These are phyloP conservation scores for Fusarium sulawesiense DNA, from an alignment of 2,329 filamentous ascomycete species.

Conservation along the genomic window DNA sequence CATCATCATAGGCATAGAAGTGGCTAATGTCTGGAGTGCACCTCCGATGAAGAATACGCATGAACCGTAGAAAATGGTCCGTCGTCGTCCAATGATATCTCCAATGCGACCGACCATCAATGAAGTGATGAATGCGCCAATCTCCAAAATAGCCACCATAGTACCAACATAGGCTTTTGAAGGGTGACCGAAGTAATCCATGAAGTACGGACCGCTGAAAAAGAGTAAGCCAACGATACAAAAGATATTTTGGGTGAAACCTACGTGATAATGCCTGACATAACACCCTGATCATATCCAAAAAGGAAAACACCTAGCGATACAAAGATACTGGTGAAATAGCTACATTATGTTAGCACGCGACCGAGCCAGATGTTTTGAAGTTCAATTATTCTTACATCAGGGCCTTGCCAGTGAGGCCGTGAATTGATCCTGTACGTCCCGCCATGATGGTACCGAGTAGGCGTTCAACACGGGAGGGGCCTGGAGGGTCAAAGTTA, in stretches of 20 bases:
- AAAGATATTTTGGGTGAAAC: slow-evolving; percentile 40
- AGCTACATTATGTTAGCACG: slow-evolving; percentile 63
- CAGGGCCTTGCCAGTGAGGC: slow-evolving; percentile 94
- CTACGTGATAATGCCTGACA: slow-evolving; percentile 79
- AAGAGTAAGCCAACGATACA: slow-evolving; percentile 36
- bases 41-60: slow-evolving; percentile 88
- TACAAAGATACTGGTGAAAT: slow-evolving; percentile 93
- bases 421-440: slow-evolving; percentile 81
- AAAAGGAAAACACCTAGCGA: slow-evolving; percentile 89
- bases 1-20: slow-evolving; percentile 90
- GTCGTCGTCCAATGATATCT: slow-evolving; percentile 88
- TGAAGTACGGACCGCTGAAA: slow-evolving; percentile 85
- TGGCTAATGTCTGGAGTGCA: slow-evolving; percentile 83
- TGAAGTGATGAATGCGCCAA: slow-evolving; percentile 92
- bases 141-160: slow-evolving; percentile 96
- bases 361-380: neutral
- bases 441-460: slow-evolving; percentile 89
- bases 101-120: slow-evolving; percentile 87
- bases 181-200: slow-evolving; percentile 91
- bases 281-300: slow-evolving; percentile 90
- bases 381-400: slow-evolving; percentile 67
- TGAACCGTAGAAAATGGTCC: slow-evolving; percentile 93
- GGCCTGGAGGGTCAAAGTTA: slow-evolving; percentile 69
- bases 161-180: slow-evolving; percentile 89
- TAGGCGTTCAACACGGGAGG: slow-evolving; percentile 75